These are phyloP conservation scores for Chrysosporium keratinophilum DNA, from an alignment of 2,329 filamentous ascomycete genomes.

Conservation along the genomic window DNA sequence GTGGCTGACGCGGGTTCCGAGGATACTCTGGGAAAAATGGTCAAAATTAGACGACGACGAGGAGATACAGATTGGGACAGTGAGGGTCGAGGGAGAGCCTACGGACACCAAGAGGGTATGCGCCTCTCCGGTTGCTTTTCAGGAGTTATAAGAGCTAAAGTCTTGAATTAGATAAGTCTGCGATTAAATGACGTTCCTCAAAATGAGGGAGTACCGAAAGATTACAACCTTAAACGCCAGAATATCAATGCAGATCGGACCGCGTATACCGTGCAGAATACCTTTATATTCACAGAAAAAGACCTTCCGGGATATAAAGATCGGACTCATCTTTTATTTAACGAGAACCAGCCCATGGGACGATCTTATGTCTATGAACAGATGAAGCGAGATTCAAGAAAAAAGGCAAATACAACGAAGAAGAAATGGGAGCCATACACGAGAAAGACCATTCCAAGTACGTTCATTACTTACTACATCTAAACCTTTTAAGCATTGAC, in stretches of 20 bases:
- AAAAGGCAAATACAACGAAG: conserved; percentile 40
- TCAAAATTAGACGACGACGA: conserved; percentile 64
- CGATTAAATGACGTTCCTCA: conserved; percentile 57
- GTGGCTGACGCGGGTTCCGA: conserved; percentile 69
- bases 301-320: conserved; percentile 67
- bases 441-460: conserved; percentile 58
- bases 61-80: conserved; percentile 69
- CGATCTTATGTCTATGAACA: conserved; percentile 39
- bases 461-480: conserved; percentile 25
- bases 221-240: conserved; percentile 70
- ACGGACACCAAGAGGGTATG: conserved; percentile 42
- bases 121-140: background rate
- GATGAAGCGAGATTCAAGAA: conserved; percentile 36
- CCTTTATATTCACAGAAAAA: conserved; percentile 87
- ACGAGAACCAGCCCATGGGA: conserved; percentile 26
- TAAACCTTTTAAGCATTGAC: background rate
- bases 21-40: conserved; percentile 74
- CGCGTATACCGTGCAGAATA: conserved; percentile 56
- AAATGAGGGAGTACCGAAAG: conserved; percentile 70
- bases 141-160: background rate
- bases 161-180: conserved; percentile 52
- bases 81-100: conserved; percentile 50
- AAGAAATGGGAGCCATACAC: conserved; percentile 50
- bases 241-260: conserved; percentile 40
- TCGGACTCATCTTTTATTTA: conserved; percentile 34